Evolutionary conservation across 1,284 basidiomycete species (phyloP), one percentile per base, ranked within the genome.

Genomic region (Pholiota adiposa): DNA sequence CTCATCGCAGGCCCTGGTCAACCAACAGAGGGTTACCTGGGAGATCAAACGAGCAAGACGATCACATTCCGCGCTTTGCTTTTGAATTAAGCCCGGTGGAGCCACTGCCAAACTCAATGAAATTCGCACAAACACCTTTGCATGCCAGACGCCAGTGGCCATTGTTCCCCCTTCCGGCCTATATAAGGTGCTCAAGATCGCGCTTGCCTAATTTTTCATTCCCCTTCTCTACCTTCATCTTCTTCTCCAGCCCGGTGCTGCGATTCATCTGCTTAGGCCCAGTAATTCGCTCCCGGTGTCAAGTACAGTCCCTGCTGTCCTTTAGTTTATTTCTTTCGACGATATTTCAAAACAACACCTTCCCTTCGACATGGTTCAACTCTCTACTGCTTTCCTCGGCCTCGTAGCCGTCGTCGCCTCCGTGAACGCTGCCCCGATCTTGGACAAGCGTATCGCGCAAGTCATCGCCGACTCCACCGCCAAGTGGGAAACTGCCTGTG

Each of bases 401-500:
- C 66, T 75, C 61, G 68, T 73, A 64, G 65, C 75, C 66, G 62
- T 72, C 44, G 70, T 67, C n/a, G 66, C 56, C 46, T 56, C 67
- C 38, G 62, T 63, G 50, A 56, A 65, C n/a, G 75, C 74, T 38
- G 69, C 68, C 1, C 74, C 76, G 29, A 23, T 61, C 19, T 63
- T 72, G 50, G 51, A 69, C 53, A 83, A 79, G 66, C 77, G 80
- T 44, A 82, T 82, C 63, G 75, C 76, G 21, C 80, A 82, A 66
- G 69, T 68, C 38, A 81, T 79, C 56, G 54, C 72, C 3, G 75
- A 76, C 51, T 74, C 79, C 4, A 80, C 77, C 18, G 63, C 65
- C 11, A 66, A 76, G 48, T 82, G 80, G 80, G 78, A 77, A 58
- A 67, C 76, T 60, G 78, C 80, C 54, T 81, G 80, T 60, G 78